Conservation (phyloP, 2,329 filamentous ascomycete species). For the Calcarisporium arbuscula region DNA sequence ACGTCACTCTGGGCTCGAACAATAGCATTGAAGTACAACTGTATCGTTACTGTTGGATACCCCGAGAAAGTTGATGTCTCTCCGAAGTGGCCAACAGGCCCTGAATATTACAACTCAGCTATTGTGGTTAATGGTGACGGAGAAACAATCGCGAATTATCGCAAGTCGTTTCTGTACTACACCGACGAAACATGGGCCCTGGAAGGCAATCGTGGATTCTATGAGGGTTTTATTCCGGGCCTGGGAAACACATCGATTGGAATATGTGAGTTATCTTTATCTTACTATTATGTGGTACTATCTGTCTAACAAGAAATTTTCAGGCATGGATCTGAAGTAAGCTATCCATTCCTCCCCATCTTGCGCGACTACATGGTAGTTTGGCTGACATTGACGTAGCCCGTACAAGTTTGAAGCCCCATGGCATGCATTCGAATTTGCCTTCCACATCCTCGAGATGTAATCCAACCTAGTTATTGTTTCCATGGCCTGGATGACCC, state of each 20-base stretch:
- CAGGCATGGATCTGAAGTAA: conserved; percentile 59
- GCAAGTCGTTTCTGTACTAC: conserved; percentile 53
- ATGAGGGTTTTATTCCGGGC: conserved; percentile 32
- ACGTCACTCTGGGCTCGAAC: conserved; percentile 65
- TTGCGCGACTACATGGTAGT: neutral
- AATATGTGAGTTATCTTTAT: no score
- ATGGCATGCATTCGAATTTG: conserved; percentile 35
- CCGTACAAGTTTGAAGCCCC: conserved; percentile 32
- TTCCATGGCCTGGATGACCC: conserved; percentile 73
- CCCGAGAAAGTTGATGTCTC: conserved; percentile 58
- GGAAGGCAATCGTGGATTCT: conserved; percentile 48
- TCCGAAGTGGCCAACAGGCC: conserved; percentile 40
- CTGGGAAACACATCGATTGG: conserved; percentile 50
- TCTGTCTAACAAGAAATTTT: no score
- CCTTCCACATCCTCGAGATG: conserved; percentile 49
- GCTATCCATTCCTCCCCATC: conserved; percentile 10
- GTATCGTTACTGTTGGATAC: conserved; percentile 65
- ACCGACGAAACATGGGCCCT: conserved; percentile 57
- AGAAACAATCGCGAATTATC: conserved; percentile 52
- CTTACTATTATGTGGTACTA: no score
- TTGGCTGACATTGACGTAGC: conserved; percentile 9
- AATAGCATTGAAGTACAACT: conserved; percentile 59
- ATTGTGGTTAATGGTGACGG: conserved; percentile 52
- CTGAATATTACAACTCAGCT: conserved; percentile 48
- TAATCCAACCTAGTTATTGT: conserved; percentile 59